Percentiles rank a stretch among this genome's conserved stretches.
phyloP scores from a whole-genome alignment of 768 basidiomycete genomes.

The Tylopilus cervinicoccineus region DNA sequence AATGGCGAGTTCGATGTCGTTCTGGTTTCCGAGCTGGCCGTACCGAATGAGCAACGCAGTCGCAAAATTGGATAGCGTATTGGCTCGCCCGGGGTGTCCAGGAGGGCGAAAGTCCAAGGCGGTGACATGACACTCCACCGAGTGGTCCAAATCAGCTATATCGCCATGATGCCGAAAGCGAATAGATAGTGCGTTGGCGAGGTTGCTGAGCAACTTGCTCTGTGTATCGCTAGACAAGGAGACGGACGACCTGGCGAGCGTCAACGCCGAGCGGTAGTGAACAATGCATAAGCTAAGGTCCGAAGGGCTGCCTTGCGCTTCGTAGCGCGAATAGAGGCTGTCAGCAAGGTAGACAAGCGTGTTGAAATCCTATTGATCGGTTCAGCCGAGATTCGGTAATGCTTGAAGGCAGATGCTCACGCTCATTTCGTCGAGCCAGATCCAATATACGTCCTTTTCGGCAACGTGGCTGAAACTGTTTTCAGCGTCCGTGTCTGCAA shows the following conservation, averaged over 20 bases:
- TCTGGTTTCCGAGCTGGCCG: constrained; percentile 15
- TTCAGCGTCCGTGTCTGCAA: neutral
- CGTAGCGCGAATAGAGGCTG: constrained; percentile 23
- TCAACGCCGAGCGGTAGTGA: constrained; percentile 25
- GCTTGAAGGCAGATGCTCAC: constrained; percentile 8
- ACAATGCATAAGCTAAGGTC: constrained; percentile 27
- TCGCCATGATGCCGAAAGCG: constrained; percentile 27
- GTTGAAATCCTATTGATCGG: constrained; percentile 17
- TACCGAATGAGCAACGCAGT: constrained; percentile 27
- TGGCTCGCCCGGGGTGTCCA: constrained; percentile 24
- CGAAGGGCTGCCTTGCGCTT: constrained; percentile 14
- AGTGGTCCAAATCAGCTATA: constrained; percentile 24
- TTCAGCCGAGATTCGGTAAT: neutral
- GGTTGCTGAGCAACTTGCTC: constrained; percentile 26
- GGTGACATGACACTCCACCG: constrained; percentile 24
- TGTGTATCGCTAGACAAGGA: constrained; percentile 17
- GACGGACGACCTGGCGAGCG: constrained; percentile 17
- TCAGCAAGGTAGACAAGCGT: constrained; percentile 23
- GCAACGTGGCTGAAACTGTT: neutral
- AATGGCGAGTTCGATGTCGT: constrained; percentile 30
- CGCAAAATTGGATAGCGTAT: constrained; percentile 27
- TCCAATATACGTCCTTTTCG: neutral
- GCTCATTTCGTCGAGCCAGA: constrained; percentile 10
- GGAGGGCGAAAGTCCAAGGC: constrained; percentile 26
- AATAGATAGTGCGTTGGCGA: constrained; percentile 24